Conservation (phyloP, 208 protist genomes). For the Wallacemonas sp. region DNA sequence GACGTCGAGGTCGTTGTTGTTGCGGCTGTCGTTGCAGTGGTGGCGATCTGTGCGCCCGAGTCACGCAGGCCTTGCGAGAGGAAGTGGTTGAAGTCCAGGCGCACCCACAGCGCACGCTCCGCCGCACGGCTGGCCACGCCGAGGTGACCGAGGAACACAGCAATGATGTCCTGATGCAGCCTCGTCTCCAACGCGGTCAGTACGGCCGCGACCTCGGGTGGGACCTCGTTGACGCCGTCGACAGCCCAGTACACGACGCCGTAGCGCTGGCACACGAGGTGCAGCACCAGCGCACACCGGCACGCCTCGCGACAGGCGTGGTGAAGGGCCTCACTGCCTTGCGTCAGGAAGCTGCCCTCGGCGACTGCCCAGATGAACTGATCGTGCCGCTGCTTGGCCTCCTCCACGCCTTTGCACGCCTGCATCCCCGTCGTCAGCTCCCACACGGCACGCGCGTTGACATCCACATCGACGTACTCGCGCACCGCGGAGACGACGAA, state of each 20-base stretch:
- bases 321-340: constrained; percentile 45
- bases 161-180: constrained; percentile 65
- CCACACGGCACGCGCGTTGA: constrained; percentile 47
- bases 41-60: background rate
- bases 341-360: constrained; percentile 70
- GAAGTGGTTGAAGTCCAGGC: constrained; percentile 82
- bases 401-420: constrained; percentile 63
- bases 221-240: constrained; percentile 48
- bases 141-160: constrained; percentile 63
- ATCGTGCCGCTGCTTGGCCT: constrained; percentile 74
- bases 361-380: constrained; percentile 74
- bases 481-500: constrained; percentile 65
- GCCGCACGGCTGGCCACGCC: constrained; percentile 40
- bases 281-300: constrained; percentile 43
- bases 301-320: constrained; percentile 53
- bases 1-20: too few relatives aligned
- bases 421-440: constrained; percentile 34
- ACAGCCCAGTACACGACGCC: constrained; percentile 76
- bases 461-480: constrained; percentile 83
- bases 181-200: constrained; percentile 65
- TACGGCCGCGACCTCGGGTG: constrained; percentile 69
- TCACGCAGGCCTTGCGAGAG: constrained; percentile 35
- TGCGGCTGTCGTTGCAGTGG: background rate
- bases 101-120: constrained; percentile 73
- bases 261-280: constrained; percentile 64